Percentiles rank a stretch among this genome's conserved stretches.
These are phyloP conservation scores for Bruguiera hainesii DNA, from an alignment of 441 rosid genomes.

Conservation along the genomic window DNA sequence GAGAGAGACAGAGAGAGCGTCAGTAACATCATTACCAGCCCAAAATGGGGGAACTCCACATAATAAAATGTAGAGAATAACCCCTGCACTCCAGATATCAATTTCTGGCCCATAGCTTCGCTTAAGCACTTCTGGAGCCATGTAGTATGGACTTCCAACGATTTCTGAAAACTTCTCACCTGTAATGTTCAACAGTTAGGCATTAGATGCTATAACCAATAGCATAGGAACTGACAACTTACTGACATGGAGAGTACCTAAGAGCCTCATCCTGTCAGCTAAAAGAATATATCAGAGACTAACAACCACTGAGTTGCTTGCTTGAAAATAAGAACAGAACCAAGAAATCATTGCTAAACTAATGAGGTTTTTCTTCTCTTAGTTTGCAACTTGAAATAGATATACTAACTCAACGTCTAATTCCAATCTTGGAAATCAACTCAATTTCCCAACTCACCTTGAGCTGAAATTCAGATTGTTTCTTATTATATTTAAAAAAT, in stretches of 20 bases:
- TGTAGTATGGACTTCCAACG: conserved; percentile 98
- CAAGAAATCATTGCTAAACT: no score
- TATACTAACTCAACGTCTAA: no score
- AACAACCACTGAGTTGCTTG: no score
- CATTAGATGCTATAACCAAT: conserved; percentile 13
- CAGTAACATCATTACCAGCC: conserved; percentile 64
- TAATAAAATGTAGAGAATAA: conserved; percentile 83
- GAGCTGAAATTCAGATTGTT: no score
- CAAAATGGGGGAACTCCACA: conserved; percentile 99
- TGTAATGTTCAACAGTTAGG: conserved; percentile 30
- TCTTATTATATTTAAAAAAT: no score
- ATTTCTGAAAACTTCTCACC: conserved; percentile 96
- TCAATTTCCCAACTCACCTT: no score
- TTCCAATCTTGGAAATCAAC: no score
- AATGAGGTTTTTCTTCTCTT: no score
- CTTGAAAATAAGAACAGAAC: no score
- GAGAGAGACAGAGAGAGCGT: background rate
- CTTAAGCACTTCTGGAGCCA: conserved; percentile 99
- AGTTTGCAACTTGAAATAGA: no score
- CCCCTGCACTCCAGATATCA: conserved; percentile 99
- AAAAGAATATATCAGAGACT: background rate
- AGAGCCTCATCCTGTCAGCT: background rate
- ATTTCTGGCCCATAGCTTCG: conserved; percentile 93
- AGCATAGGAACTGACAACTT: background rate
- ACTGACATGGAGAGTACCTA: background rate